phyloP scores from a whole-genome alignment of 169 alveolate genomes.

The Cryptosporidium viatorum region DNA sequence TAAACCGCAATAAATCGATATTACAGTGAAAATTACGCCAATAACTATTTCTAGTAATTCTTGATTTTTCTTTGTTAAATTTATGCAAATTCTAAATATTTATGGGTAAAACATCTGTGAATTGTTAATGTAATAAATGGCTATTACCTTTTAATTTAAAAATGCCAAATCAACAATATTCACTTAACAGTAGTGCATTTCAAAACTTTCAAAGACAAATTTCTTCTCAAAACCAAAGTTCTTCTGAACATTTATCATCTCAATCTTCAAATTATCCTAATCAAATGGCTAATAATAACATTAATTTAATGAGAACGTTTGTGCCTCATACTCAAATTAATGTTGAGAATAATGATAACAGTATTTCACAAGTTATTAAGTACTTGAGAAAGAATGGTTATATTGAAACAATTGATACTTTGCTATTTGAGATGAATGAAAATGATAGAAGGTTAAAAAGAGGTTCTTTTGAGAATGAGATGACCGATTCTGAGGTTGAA shows the following conservation, averaged over 20 bases:
- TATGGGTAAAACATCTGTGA: background rate
- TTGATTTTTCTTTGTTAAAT: background rate
- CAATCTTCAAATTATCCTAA: slow-evolving; percentile 13
- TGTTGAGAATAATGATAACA: slow-evolving; percentile 9
- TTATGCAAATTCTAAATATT: background rate
- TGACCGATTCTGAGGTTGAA: slow-evolving; percentile 9
- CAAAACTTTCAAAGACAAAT: slow-evolving; percentile 39
- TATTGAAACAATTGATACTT: slow-evolving; percentile 21
- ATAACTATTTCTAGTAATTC: background rate
- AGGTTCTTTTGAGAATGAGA: background rate
- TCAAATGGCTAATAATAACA: slow-evolving; percentile 1
- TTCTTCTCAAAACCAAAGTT: slow-evolving; percentile 8
- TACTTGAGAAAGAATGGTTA: slow-evolving; percentile 51
- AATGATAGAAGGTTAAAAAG: background rate
- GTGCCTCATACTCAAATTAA: slow-evolving; percentile 46
- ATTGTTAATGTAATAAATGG: background rate
- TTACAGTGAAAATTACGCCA: background rate
- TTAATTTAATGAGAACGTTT: slow-evolving; percentile 13
- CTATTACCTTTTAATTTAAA: background rate
- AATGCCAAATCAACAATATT: slow-evolving; percentile 9
- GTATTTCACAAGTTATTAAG: slow-evolving; percentile 13
- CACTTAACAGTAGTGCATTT: slow-evolving; percentile 6
- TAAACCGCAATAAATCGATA: background rate
- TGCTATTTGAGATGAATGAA: slow-evolving; percentile 32
- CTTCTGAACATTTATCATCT: slow-evolving; percentile 14